A percentile compares a stretch with the other conserved stretches of the same genome.
phyloP scores from a whole-genome alignment of 805 yeast genomes.

The Zygotorulaspora danielsina region DNA sequence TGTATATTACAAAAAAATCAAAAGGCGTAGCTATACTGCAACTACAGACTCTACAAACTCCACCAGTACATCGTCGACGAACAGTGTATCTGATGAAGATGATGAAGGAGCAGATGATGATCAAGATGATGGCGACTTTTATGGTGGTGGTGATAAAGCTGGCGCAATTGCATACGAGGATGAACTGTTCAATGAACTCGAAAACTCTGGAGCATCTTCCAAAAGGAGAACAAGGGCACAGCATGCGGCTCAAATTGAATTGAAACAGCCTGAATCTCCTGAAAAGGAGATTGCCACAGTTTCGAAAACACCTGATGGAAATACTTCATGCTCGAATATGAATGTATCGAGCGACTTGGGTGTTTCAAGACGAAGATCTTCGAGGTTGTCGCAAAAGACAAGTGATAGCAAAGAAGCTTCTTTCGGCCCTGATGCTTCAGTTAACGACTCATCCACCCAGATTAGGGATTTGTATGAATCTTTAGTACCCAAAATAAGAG shows the following conservation, averaged over 20 bases:
- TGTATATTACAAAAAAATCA: slow-evolving; percentile 26
- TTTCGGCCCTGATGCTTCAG: slow-evolving; percentile 5
- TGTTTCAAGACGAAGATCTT: slow-evolving; percentile 24
- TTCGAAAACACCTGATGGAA: slow-evolving; percentile 9
- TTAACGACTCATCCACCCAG: slow-evolving; percentile 8
- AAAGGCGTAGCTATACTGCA: slow-evolving; percentile 6
- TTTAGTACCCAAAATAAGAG: slow-evolving; percentile 28
- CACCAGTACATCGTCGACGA: slow-evolving; percentile 9
- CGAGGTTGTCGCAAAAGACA: slow-evolving; percentile 23
- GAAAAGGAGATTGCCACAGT: slow-evolving; percentile 2
- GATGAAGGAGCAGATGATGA: slow-evolving; percentile 13
- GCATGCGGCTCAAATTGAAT: slow-evolving; percentile 5
- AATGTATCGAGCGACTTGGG: slow-evolving; percentile 10
- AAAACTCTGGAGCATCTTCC: not conserved
- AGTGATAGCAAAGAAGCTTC: slow-evolving; percentile 3
- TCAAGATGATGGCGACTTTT: slow-evolving; percentile 5
- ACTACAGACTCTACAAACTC: slow-evolving; percentile 7
- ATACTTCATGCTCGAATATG: slow-evolving; percentile 16
- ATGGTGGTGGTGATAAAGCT: slow-evolving; percentile 2
- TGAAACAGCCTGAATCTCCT: slow-evolving; percentile 2
- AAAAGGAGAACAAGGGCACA: slow-evolving; percentile 10
- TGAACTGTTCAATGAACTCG: slow-evolving; percentile 3
- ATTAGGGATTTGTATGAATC: slow-evolving; percentile 31
- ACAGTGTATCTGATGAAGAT: slow-evolving; percentile 6
- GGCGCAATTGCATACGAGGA: slow-evolving; percentile 4